phyloP scores from a whole-genome alignment of 306 rosid genomes.

The Begonia loranthoides region DNA sequence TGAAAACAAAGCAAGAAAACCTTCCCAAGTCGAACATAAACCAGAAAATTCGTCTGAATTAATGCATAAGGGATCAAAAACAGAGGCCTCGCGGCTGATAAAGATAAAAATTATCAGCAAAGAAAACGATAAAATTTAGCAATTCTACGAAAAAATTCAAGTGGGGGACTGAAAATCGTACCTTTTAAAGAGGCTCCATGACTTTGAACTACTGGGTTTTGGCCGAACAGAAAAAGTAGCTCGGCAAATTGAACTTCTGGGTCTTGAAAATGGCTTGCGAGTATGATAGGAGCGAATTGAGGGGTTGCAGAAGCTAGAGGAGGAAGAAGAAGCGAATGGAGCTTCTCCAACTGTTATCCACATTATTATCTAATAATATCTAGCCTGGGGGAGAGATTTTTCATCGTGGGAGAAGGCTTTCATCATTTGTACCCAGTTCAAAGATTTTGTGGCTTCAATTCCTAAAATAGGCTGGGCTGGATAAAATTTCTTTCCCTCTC shows the following conservation, averaged over 20 bases:
- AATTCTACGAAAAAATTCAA: neutral
- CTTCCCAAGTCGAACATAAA: constrained; percentile 40
- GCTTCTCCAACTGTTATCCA: neutral
- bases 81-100: constrained; percentile 42
- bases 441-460: too few species aligned
- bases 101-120: neutral
- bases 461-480: too few species aligned
- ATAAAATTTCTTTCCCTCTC: too few species aligned
- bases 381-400: too few species aligned
- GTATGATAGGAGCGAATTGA: constrained; percentile 7
- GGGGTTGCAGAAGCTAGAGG: constrained; percentile 1
- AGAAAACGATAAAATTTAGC: neutral
- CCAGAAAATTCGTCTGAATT: constrained; percentile 41
- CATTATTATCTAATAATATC: neutral
- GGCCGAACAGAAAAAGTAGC: constrained; percentile 31
- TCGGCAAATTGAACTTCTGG: constrained; percentile 18
- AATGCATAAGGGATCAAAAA: constrained; percentile 77
- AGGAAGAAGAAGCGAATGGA: neutral
- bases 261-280: constrained; percentile 19
- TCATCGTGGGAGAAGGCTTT: too few species aligned
- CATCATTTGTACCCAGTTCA: too few species aligned
- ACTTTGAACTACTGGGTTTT: constrained; percentile 17
- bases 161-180: neutral
- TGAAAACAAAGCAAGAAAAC: constrained; percentile 27
- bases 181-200: constrained; percentile 48